A percentile compares a stretch with the other conserved stretches of the same genome.
Conservation (phyloP, 768 basidiomycete genomes). For the Solioccasus polychromus region DNA sequence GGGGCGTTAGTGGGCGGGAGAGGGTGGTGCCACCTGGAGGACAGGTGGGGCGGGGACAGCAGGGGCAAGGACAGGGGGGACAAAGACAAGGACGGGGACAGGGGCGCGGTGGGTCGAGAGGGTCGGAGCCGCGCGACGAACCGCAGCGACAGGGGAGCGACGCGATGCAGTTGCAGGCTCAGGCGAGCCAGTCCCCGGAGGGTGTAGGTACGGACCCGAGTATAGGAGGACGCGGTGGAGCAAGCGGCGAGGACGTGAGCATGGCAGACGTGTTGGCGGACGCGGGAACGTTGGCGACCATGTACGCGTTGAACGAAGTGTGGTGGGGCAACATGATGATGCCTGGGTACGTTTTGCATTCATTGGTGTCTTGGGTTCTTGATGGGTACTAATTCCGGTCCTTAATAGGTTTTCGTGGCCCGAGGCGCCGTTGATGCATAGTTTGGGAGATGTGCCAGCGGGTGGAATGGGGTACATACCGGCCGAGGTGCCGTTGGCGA, state of each 20-base stretch:
- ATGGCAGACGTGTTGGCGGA: conserved; percentile 34
- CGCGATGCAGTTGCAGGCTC: conserved; percentile 33
- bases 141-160: too few relatives aligned
- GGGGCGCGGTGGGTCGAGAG: not conserved
- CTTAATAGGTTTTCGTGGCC: conserved; percentile 31
- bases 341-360: conserved; percentile 50
- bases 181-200: not conserved
- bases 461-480: too few relatives aligned
- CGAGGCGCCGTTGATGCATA: conserved; percentile 24
- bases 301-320: conserved; percentile 67
- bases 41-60: conserved; percentile 24
- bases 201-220: too few relatives aligned
- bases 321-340: conserved; percentile 86
- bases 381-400: not conserved
- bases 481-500: too few relatives aligned
- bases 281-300: conserved; percentile 62
- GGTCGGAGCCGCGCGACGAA: conserved; percentile 19
- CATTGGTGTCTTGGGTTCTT: not conserved
- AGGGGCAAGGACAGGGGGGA: too few relatives aligned
- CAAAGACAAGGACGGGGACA: too few relatives aligned
- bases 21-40: conserved; percentile 50
- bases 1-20: conserved; percentile 51
- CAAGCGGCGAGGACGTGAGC: conserved; percentile 14
- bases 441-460: conserved; percentile 18
- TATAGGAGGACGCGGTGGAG: too few relatives aligned